Evolutionary conservation across 139 green algal genomes (phyloP).

Genomic region (Trebouxia sp.): DNA sequence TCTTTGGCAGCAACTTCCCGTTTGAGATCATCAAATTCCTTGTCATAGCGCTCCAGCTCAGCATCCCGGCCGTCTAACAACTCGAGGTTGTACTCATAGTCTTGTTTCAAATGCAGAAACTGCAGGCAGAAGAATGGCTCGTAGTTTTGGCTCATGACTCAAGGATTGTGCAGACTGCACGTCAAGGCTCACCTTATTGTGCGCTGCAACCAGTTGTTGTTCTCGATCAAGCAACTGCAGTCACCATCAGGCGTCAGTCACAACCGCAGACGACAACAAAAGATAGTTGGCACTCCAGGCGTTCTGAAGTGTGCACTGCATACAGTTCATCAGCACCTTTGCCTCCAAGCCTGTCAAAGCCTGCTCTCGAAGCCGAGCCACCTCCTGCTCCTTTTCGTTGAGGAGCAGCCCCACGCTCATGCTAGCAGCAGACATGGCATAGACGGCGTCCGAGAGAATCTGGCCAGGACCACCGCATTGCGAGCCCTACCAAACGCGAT

Average conservation of each 20-base stretch:
- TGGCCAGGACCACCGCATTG: no score
- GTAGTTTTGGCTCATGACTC: no score
- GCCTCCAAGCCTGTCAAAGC: not conserved
- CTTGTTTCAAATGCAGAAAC: conserved; percentile 30
- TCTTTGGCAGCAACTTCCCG: conserved; percentile 4
- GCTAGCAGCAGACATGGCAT: not conserved
- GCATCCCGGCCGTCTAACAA: conserved; percentile 38
- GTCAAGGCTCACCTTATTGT: not conserved
- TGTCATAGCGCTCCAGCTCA: conserved; percentile 33
- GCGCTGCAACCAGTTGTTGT: not conserved
- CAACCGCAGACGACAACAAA: no score
- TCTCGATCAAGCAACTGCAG: conserved; percentile 10
- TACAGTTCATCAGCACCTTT: conserved; percentile 1
- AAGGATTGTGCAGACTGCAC: not conserved
- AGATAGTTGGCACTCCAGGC: no score
- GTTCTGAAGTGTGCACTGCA: no score
- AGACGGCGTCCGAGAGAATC: no score
- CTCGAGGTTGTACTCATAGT: conserved; percentile 43
- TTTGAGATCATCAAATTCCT: not conserved
- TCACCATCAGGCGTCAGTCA: no score
- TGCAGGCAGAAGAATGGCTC: not conserved
- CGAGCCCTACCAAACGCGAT: no score
- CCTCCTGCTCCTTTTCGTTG: conserved; percentile 23
- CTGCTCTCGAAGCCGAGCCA: conserved; percentile 1
- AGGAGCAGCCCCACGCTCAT: conserved; percentile 4